Base-by-base conservation (phyloP, 371 early-diverging fungal genomes). In the Saksenaea oblongispora region DNA sequence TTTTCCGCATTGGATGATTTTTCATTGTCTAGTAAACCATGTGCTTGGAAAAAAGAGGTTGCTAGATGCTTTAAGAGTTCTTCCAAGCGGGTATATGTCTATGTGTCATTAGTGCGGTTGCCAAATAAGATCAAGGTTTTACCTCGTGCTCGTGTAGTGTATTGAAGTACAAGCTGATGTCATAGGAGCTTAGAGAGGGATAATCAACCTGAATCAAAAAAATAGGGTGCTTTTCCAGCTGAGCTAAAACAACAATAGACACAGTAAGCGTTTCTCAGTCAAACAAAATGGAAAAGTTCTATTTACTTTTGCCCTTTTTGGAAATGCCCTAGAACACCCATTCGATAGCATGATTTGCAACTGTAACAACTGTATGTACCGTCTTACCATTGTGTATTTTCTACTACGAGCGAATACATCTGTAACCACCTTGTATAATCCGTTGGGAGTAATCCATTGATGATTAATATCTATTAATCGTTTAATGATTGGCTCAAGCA, bases 141-240 rank as follows among this genome's bases (percentile, higher is more conserved):
- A 63, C 68, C 60, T 67, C 42, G 56, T 63, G 58, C 24, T 69
- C 73, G 34, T 58, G 26, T 0, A 72, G 31, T 7, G 61, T 57
- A 11, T 66, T 62, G n/a, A 64, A 51, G 60, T 73, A 66, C 1
- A 64, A 14, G 14, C 34, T 39, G 11, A 87, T 68, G 39, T 90
- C 84, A 62, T 75, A 84, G 7, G 70, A 63, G 22, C 67, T 67
- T 65, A 72, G 58, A 4, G 59, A 42, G 1, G 78, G 79, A 39
- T 82, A 80, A 4, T 55, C 63, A 14, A 88, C 37, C 31, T 75
- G 72, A 4, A 88, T 72, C 5, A 87, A 61, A 60, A 76, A 89
- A 2, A 88, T 75, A 1, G 87, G 88, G 59, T 84, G 63, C 15
- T 72, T 71, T 37, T 83, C 81, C 47, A 47, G 24, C 47, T 22